These are phyloP conservation scores for Botrytis elliptica DNA, from an alignment of 2,329 filamentous ascomycete genomes.

Conservation along the genomic window DNA sequence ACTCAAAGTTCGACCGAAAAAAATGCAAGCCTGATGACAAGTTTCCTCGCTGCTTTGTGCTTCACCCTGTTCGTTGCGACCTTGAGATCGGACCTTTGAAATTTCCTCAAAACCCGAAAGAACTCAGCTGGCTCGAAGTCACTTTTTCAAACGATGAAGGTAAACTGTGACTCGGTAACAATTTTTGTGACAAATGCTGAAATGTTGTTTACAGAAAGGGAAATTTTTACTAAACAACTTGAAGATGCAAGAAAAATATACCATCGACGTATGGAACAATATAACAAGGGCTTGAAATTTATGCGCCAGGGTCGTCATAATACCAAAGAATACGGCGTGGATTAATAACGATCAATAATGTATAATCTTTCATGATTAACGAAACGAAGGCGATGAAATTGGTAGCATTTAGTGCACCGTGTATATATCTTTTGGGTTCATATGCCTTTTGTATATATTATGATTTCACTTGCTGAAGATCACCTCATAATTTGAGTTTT, in stretches of 20 bases:
- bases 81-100: conserved; percentile 7
- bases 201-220: not conserved
- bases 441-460: not conserved
- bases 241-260: not conserved
- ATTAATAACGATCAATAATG: not conserved
- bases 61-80: not conserved
- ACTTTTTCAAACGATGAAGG: conserved; percentile 1
- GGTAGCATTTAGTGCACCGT: not conserved
- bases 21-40: conserved; percentile 6
- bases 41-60: conserved; percentile 2
- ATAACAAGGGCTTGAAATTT: not conserved
- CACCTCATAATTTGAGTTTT: not conserved
- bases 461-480: not conserved
- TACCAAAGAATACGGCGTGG: not conserved
- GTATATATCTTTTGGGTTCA: not conserved
- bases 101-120: not conserved
- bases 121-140: conserved; percentile 12
- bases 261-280: not conserved
- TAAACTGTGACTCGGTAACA: not conserved
- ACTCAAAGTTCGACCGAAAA: not conserved
- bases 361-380: not conserved
- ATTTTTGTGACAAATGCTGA: not conserved
- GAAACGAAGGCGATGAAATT: not conserved
- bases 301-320: not conserved
- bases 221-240: not conserved